A percentile compares a stretch with the other conserved stretches of the same genome.
phyloP scores from a whole-genome alignment of 1,139 yeast genomes.

The Suhomyces yuchorum region DNA sequence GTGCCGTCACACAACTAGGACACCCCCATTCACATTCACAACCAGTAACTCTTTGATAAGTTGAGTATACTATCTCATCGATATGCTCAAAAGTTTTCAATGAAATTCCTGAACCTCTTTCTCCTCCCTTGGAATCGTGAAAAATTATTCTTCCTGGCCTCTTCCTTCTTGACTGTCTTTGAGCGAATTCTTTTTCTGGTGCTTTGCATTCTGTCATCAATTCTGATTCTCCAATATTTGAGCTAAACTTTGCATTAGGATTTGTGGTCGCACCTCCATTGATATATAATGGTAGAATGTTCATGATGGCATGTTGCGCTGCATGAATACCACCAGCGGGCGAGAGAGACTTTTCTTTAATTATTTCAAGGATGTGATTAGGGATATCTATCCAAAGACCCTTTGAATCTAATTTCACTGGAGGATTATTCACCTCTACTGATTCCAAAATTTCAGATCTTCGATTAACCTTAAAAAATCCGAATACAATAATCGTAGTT shows the following conservation, averaged over 20 bases:
- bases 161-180: constrained; percentile 62
- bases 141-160: constrained; percentile 87
- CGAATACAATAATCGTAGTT: constrained; percentile 80
- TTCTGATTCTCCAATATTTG: constrained; percentile 57
- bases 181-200: constrained; percentile 90
- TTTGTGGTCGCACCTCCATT: constrained; percentile 42
- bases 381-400: constrained; percentile 96
- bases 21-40: constrained; percentile 90
- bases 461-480: constrained; percentile 83
- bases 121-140: constrained; percentile 81
- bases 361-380: constrained; percentile 53
- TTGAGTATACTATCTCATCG: constrained; percentile 61
- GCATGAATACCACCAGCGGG: constrained; percentile 96
- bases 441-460: constrained; percentile 82
- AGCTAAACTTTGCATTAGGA: constrained; percentile 53
- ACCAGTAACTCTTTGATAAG: constrained; percentile 56
- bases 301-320: constrained; percentile 87
- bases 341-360: constrained; percentile 58
- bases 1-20: constrained; percentile 80
- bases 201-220: constrained; percentile 93
- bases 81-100: constrained; percentile 78
- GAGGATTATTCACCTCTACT: constrained; percentile 90
- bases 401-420: constrained; percentile 63
- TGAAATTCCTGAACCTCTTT: constrained; percentile 75
- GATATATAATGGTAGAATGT: constrained; percentile 63